Conservation (phyloP, 768 basidiomycete species). For the Mycena rosella region DNA sequence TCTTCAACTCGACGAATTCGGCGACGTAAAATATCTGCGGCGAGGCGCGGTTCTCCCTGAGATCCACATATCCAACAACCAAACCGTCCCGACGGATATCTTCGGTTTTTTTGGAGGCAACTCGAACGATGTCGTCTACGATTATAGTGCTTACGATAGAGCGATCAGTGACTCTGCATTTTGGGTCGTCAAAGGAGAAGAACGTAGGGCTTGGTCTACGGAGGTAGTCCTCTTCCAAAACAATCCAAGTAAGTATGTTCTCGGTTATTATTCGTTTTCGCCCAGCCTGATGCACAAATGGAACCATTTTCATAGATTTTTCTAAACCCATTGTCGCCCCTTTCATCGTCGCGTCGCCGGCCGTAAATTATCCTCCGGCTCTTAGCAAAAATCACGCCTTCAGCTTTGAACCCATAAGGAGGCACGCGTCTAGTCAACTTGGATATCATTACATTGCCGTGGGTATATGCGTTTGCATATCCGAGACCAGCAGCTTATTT, state of each 20-base stretch:
- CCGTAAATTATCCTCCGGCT: too few species aligned
- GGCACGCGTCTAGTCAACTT: background rate
- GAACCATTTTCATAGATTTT: background rate
- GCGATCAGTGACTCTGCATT: conserved; percentile 17
- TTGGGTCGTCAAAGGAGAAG: too few species aligned
- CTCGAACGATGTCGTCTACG: background rate
- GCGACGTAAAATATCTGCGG: conserved; percentile 21
- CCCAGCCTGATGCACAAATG: too few species aligned
- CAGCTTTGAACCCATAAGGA: background rate
- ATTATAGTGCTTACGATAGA: conserved; percentile 24
- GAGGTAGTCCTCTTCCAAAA: conserved; percentile 20
- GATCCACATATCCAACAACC: conserved; percentile 9
- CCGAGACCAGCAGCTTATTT: background rate
- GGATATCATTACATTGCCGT: conserved; percentile 28
- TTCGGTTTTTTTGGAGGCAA: background rate
- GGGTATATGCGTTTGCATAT: too few species aligned
- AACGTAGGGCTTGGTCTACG: conserved; percentile 22
- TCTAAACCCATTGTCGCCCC: conserved; percentile 4
- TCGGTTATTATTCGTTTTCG: background rate
- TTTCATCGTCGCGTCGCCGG: conserved; percentile 15
- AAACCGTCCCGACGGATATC: background rate
- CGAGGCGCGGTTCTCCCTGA: conserved; percentile 16
- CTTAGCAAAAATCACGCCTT: too few species aligned
- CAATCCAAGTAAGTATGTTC: conserved; percentile 13
- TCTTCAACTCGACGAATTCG: conserved; percentile 31